These are phyloP conservation scores for Ophiostoma angusticollis DNA, from an alignment of 2,329 filamentous ascomycete genomes.

Conservation along the genomic window DNA sequence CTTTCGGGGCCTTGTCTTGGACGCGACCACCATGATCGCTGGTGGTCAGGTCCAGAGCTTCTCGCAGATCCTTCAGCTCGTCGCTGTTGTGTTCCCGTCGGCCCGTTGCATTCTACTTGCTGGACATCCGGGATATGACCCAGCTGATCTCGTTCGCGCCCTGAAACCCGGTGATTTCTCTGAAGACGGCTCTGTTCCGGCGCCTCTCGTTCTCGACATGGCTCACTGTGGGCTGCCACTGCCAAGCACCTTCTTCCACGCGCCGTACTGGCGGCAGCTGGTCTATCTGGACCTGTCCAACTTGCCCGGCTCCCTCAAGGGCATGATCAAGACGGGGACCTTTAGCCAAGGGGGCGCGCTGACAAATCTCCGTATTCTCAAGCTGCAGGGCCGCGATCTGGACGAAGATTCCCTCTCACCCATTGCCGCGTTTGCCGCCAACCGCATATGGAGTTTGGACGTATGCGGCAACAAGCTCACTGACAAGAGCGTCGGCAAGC, in stretches of 20 bases:
- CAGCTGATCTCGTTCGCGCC: conserved; percentile 20
- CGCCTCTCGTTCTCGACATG: conserved; percentile 33
- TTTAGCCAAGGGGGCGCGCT: conserved; percentile 20
- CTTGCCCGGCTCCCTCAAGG: conserved; percentile 31
- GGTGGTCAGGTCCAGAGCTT: conserved; percentile 26
- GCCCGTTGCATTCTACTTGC: conserved; percentile 36
- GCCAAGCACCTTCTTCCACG: conserved; percentile 27
- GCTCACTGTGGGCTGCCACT: conserved; percentile 28
- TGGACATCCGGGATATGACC: conserved; percentile 32
- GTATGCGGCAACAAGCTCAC: conserved; percentile 38
- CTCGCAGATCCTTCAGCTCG: conserved; percentile 26
- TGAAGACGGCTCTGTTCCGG: conserved; percentile 5
- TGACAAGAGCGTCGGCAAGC: conserved; percentile 26
- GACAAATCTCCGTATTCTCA: conserved; percentile 38
- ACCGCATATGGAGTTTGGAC: conserved; percentile 45
- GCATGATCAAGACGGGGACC: conserved; percentile 17
- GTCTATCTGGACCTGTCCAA: conserved; percentile 42
- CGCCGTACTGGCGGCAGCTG: conserved; percentile 25
- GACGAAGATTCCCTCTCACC: conserved; percentile 25
- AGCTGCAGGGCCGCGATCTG: conserved; percentile 33
- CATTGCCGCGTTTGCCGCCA: conserved; percentile 23
- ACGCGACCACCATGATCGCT: conserved; percentile 28
- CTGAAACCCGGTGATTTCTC: not conserved
- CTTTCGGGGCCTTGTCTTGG: conserved; percentile 29
- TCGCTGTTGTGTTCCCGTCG: conserved; percentile 29